These are phyloP conservation scores for Brassica hybrid DNA, from an alignment of 441 rosid species.

Conservation along the genomic window DNA sequence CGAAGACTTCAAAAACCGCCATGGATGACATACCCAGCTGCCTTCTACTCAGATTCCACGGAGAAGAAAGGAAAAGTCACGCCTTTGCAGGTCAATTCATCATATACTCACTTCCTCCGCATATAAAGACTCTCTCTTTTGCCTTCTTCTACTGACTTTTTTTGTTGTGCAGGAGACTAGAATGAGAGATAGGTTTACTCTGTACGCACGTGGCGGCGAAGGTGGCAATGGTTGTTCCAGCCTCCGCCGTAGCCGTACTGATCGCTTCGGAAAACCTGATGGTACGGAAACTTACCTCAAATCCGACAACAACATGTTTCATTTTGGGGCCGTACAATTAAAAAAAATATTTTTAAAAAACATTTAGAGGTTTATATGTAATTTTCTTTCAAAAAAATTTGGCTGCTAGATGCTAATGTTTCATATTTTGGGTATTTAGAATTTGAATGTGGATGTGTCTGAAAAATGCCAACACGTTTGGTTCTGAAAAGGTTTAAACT, in stretches of 20 bases:
- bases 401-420: too few species aligned
- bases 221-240: constrained; percentile 89
- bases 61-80: constrained; percentile 60
- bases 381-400: too few species aligned
- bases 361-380: too few species aligned
- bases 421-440: too few species aligned
- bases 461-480: too few species aligned
- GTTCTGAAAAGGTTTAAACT: too few species aligned
- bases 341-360: too few species aligned
- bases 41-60: constrained; percentile 56
- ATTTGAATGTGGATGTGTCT: too few species aligned
- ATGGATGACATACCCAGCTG: constrained; percentile 49
- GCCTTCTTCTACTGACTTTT: neutral
- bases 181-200: constrained; percentile 73
- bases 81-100: constrained; percentile 68
- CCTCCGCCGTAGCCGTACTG: constrained; percentile 65
- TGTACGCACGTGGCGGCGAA: constrained; percentile 80
- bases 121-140: neutral
- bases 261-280: constrained; percentile 75
- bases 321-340: too few species aligned
- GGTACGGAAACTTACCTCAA: constrained; percentile 22
- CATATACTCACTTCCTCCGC: neutral
- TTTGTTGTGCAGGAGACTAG: constrained; percentile 67
- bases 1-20: constrained; percentile 49
- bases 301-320: too few species aligned